Evolutionary conservation across 1,284 basidiomycete genomes (phyloP), one percentile per base, ranked within the genome.

Genomic region (Sparassis latifolia): DNA sequence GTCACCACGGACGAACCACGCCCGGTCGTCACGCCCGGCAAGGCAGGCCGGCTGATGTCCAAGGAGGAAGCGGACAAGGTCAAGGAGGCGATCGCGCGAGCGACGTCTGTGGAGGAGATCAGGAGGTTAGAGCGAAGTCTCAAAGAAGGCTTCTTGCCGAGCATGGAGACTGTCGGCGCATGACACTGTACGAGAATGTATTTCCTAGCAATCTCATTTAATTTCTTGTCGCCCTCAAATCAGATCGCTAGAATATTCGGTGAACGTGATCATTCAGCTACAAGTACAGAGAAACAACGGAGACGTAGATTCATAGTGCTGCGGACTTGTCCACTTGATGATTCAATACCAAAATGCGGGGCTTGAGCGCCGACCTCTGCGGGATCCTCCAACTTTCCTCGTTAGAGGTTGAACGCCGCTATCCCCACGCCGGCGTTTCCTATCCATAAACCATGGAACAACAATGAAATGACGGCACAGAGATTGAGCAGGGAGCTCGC

Each of bases 61-160:
- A 88, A 89, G 57, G 92, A 96, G 61, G 95, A 98, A 65, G 89
- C 90, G 64, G 86, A 89, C 62, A 83, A 86, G 60, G 90, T 98
- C 56, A 88, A 88, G 65, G 84, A 86, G 53, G 93, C 95, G 12
- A 94, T 98, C 62, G 89, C 90, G 55, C 83, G 84, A 55, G 96
- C 95, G 32, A 86, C 85, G 47, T 95, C 89, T 43, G 82, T 93
- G 52, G 96, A 97, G 61, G 93, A 97, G 71, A 86, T 97, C 59
- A 80, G 89, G 66, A 80, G 82, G 64, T 69, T 97, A 59, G 92
- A 97, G 70, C 80, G 91, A 69, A 91, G 86, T 74, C 69, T 96
- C 63, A 83, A 84, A 58, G 92, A 95, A 65, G 92, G 92, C 35
- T 85, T 89, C 66, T 70, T 93, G 64, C 91, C 91, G 40, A 76